These are phyloP conservation scores for Phytopythium oedochilum DNA, from an alignment of 352 stramenopile genomes.

Conservation along the genomic window DNA sequence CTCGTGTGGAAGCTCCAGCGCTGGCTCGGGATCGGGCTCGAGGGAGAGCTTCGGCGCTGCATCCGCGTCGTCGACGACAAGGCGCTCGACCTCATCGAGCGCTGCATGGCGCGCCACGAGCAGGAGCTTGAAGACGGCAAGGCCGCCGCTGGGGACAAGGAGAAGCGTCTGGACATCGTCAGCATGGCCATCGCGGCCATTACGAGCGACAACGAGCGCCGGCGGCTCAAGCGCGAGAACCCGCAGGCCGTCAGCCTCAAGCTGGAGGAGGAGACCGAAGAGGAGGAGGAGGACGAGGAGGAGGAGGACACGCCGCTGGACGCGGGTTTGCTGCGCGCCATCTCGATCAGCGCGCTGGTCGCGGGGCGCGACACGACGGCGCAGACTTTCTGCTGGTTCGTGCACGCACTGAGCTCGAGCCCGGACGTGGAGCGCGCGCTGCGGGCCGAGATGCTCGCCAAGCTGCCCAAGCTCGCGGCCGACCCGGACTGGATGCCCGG, in stretches of 20 bases:
- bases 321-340: conserved; percentile 1
- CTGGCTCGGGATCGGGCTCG: conserved; percentile 16
- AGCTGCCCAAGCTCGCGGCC: conserved; percentile 26
- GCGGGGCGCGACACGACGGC: conserved; percentile 7
- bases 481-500: conserved; percentile 22
- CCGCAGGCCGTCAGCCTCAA: not conserved
- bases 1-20: conserved; percentile 21
- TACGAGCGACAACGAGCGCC: conserved; percentile 4
- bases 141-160: not conserved
- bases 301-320: not conserved
- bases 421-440: conserved; percentile 37
- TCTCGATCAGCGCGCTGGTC: conserved; percentile 6
- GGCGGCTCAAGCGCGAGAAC: not conserved
- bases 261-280: not conserved
- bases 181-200: conserved; percentile 8
- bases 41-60: conserved; percentile 21
- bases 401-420: conserved; percentile 56
- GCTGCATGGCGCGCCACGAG: conserved; percentile 14
- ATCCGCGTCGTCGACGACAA: conserved; percentile 33
- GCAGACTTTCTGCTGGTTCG: conserved; percentile 45
- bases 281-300: not conserved
- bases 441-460: conserved; percentile 31
- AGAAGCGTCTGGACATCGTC: conserved; percentile 6
- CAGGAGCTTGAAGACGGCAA: not conserved
- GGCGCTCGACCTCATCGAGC: conserved; percentile 30